These are phyloP conservation scores for Mortierella antarctica DNA, from an alignment of 192 early-diverging fungal genomes.

Conservation along the genomic window DNA sequence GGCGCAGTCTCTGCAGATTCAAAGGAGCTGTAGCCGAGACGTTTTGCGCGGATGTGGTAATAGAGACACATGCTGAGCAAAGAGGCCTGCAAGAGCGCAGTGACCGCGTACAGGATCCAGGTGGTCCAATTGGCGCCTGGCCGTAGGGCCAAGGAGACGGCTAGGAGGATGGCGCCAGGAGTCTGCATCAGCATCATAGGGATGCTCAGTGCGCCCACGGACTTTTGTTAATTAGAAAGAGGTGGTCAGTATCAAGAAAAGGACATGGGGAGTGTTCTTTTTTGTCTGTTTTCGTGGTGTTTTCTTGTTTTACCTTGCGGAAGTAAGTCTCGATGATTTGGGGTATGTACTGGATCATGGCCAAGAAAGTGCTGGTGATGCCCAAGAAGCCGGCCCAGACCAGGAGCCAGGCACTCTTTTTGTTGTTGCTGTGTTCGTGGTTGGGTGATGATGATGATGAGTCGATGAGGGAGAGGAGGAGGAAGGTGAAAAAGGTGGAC, in stretches of 20 bases:
- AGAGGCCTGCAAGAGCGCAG: conserved; percentile 81
- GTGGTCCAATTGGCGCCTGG: conserved; percentile 91
- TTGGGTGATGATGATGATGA: conserved; percentile 5
- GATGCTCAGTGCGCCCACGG: conserved; percentile 89
- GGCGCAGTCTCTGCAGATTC: conserved; percentile 12
- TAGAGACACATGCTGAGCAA: conserved; percentile 80
- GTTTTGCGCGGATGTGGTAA: conserved; percentile 68
- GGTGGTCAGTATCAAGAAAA: not conserved
- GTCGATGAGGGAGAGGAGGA: conserved; percentile 58
- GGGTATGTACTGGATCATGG: conserved; percentile 88
- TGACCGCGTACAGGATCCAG: conserved; percentile 85
- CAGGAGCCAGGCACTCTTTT: conserved; percentile 15
- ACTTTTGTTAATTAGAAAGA: conserved; percentile 56
- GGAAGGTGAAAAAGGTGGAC: conserved; percentile 61
- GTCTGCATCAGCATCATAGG: conserved; percentile 92
- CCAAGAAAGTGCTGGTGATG: conserved; percentile 70
- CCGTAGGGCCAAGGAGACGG: conserved; percentile 78
- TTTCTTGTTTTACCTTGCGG: conserved; percentile 62
- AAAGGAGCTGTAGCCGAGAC: conserved; percentile 49
- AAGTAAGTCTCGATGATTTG: conserved; percentile 87
- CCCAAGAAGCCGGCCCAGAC: conserved; percentile 77
- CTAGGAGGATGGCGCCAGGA: conserved; percentile 76
- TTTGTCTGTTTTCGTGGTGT: not conserved
- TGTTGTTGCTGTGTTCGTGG: not conserved
- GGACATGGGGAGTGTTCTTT: not conserved